Evolutionary conservation across 306 rosid species (phyloP), one percentile per base, ranked within the genome.

Genomic region (Vigna nakashimae): DNA sequence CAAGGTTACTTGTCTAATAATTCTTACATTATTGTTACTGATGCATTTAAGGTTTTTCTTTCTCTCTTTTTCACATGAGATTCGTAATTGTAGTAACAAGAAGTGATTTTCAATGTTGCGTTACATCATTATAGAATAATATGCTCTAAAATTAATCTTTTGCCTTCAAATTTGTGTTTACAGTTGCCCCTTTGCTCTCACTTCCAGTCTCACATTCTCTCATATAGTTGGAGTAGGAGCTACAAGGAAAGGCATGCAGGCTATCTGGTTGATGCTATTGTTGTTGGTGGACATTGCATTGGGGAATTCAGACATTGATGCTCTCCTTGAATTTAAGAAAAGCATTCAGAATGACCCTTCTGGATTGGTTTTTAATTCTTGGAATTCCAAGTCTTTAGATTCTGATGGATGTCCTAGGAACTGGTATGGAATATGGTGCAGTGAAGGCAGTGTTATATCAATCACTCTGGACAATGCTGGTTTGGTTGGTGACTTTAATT

Each of bases 381-480:
- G 97, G 97, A 86, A 87, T 80, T 86, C 90, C 2, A 83, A 72
- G 78, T 87, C 93, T 53, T 32, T 89, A 74, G 90, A 86, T 66
- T 86, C 96, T n/a, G 73, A 87, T 84, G 91, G 93, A 26, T 92
- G 97, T 76, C 96, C 97, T 56, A 80, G 34, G 73, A 84, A 86
- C 74, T 92, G 97, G 96, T 65, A 77, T 78, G 97, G 97, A 20
- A 46, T 92, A 65, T 22, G 65, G 11, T 92, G 96, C 72, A 82
- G 50, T 59, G 66, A 80, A 79, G 96, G 93, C 57, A 87, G 20
- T 73, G 92, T 92, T 11, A 59, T 77, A 78, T 87, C 96, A 13
- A 85, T 92, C 70, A 57, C 82, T 77, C 48, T 92, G 20, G 79
- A 90, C n/a, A 82, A 89, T 81, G 80, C 82, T 38, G 92, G 91